Evolutionary conservation across 2,329 filamentous ascomycete species (phyloP).

Genomic region (Talaromyces marneffei): DNA sequence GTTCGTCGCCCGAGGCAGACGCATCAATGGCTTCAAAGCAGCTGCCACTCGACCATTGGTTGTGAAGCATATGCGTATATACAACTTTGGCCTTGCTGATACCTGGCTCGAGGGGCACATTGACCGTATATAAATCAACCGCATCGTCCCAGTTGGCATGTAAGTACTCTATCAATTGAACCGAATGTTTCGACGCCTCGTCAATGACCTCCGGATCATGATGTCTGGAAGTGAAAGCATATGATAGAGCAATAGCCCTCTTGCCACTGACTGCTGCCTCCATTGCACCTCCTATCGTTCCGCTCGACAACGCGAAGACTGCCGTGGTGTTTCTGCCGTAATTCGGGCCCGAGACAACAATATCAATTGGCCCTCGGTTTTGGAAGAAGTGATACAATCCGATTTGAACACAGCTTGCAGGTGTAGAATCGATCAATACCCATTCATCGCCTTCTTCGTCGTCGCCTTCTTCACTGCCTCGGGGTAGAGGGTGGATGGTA

Average conservation of each 20-base stretch:
- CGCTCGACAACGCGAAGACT: conserved; percentile 70
- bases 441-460: conserved; percentile 62
- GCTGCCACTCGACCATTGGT: conserved; percentile 77
- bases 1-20: conserved; percentile 52
- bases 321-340: conserved; percentile 78
- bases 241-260: conserved; percentile 75
- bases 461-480: conserved; percentile 54
- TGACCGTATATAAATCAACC: conserved; percentile 83
- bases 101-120: conserved; percentile 76
- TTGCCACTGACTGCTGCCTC: conserved; percentile 67
- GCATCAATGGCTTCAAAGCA: conserved; percentile 77
- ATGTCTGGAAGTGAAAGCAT: conserved; percentile 80
- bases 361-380: conserved; percentile 64
- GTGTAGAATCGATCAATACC: conserved; percentile 75
- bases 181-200: conserved; percentile 66
- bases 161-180: conserved; percentile 73
- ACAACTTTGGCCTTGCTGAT: conserved; percentile 66
- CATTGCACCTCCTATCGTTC: conserved; percentile 70
- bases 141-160: conserved; percentile 66
- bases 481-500: conserved; percentile 57
- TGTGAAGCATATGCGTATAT: conserved; percentile 85
- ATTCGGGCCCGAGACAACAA: conserved; percentile 75
- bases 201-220: conserved; percentile 78
- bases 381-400: conserved; percentile 74
- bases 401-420: conserved; percentile 75